Conservation (phyloP, 1,284 basidiomycete species). For the Ceratobasidium sp. region DNA sequence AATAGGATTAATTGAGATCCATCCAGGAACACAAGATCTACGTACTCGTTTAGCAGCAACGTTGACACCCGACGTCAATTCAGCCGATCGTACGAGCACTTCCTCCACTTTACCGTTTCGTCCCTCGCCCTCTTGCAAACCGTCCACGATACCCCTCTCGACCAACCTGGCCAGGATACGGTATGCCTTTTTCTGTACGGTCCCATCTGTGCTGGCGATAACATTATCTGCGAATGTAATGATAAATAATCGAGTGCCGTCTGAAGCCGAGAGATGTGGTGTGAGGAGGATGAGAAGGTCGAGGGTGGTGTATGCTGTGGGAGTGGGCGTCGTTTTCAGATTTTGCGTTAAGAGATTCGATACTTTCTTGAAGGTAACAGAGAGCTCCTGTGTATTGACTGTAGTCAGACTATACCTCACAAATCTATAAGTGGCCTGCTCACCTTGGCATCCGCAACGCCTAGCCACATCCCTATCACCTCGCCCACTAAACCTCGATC, state of each 20-base stretch:
- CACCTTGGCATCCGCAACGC: constrained; percentile 81
- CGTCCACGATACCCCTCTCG: constrained; percentile 69
- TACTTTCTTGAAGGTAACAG: constrained; percentile 86
- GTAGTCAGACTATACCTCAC: neutral
- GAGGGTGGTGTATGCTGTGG: constrained; percentile 83
- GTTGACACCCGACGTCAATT: constrained; percentile 74
- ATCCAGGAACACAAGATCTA: constrained; percentile 17
- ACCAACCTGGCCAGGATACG: constrained; percentile 84
- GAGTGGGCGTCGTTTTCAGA: constrained; percentile 61
- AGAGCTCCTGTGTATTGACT: constrained; percentile 69
- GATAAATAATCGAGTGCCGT: constrained; percentile 74
- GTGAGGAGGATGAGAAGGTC: constrained; percentile 91
- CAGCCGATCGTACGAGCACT: constrained; percentile 73
- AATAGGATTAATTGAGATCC: neutral
- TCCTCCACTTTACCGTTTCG: constrained; percentile 58
- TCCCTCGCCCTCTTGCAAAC: constrained; percentile 28
- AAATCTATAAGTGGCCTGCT: constrained; percentile 49
- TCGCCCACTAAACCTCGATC: constrained; percentile 88
- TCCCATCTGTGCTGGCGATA: constrained; percentile 81
- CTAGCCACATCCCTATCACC: constrained; percentile 88
- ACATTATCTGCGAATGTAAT: constrained; percentile 72
- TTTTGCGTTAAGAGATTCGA: constrained; percentile 82
- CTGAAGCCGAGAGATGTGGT: constrained; percentile 76
- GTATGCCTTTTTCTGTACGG: constrained; percentile 96
- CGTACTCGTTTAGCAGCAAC: constrained; percentile 89